phyloP scores from a whole-genome alignment of 2,329 filamentous ascomycete genomes.

The Dactylellina sp. region DNA sequence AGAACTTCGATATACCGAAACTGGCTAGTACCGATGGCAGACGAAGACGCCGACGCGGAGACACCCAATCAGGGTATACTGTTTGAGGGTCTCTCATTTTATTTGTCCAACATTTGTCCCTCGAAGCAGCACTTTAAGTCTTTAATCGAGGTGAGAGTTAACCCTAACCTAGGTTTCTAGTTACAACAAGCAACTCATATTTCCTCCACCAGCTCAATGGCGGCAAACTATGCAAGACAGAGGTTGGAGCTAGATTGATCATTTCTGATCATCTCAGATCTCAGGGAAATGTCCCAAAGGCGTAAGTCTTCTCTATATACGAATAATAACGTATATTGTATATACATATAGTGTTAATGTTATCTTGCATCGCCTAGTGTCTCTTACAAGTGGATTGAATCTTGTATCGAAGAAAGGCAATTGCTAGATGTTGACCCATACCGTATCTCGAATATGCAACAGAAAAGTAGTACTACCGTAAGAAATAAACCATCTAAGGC shows the following conservation, averaged over 20 bases:
- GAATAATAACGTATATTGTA: slow-evolving; percentile 1
- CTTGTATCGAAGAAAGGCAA: slow-evolving; percentile 67
- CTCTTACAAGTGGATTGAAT: slow-evolving; percentile 71
- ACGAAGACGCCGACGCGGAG: slow-evolving; percentile 13
- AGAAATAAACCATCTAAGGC: slow-evolving; percentile 20
- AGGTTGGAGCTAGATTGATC: slow-evolving; percentile 39
- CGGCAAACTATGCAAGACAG: slow-evolving; percentile 42
- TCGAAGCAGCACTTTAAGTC: slow-evolving; percentile 17
- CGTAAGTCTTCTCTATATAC: slow-evolving; percentile 62
- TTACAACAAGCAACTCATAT: neutral
- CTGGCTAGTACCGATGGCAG: slow-evolving; percentile 17
- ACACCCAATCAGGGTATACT: neutral
- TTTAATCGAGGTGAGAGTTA: slow-evolving; percentile 30
- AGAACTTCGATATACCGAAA: neutral
- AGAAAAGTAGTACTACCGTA: slow-evolving; percentile 62
- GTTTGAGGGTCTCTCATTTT: slow-evolving; percentile 29
- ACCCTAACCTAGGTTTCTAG: slow-evolving; percentile 31
- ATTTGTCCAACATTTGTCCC: slow-evolving; percentile 39
- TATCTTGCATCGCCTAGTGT: slow-evolving; percentile 62
- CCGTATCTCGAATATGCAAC: slow-evolving; percentile 61
- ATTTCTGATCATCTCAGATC: slow-evolving; percentile 68
- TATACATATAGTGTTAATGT: neutral
- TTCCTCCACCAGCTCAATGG: slow-evolving; percentile 36
- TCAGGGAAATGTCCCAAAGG: slow-evolving; percentile 67
- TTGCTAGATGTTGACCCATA: slow-evolving; percentile 68